Evolutionary conservation across 768 basidiomycete genomes (phyloP).

Genomic region (Paxillus rubicundulus): DNA sequence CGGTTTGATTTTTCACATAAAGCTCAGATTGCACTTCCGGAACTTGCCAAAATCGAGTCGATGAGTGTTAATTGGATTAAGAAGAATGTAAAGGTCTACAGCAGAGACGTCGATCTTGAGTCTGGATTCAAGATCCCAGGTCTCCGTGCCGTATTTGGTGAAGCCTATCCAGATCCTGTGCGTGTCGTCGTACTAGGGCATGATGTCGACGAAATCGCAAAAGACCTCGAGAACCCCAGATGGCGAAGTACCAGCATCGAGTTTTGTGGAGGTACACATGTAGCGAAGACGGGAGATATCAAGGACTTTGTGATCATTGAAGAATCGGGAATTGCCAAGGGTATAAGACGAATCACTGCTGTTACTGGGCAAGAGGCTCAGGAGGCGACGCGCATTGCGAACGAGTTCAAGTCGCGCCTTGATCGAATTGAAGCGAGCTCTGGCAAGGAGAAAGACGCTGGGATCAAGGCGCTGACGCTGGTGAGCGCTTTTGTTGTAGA

Average conservation of each 20-base stretch:
- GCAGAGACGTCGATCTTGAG: slow-evolving; percentile 78
- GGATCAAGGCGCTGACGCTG: slow-evolving; percentile 74
- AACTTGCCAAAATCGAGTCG: slow-evolving; percentile 78
- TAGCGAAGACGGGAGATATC: slow-evolving; percentile 95
- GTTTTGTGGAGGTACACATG: slow-evolving; percentile 99
- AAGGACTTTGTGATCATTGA: slow-evolving; percentile 94
- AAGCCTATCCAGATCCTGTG: slow-evolving; percentile 96
- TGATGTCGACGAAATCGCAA: slow-evolving; percentile 79
- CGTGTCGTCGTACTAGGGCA: slow-evolving; percentile 91
- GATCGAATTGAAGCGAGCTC: slow-evolving; percentile 54
- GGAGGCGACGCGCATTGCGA: slow-evolving; percentile 69
- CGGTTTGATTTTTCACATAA: slow-evolving; percentile 99
- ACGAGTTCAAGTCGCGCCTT: slow-evolving; percentile 59
- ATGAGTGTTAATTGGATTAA: slow-evolving; percentile 89
- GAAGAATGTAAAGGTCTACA: slow-evolving; percentile 83
- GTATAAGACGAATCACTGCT: slow-evolving; percentile 90
- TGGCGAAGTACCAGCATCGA: slow-evolving; percentile 93
- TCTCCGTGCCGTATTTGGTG: slow-evolving; percentile 94
- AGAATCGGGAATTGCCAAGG: slow-evolving; percentile 97
- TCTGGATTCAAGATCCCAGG: slow-evolving; percentile 88
- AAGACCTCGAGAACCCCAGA: slow-evolving; percentile 83
- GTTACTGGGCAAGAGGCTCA: slow-evolving; percentile 94
- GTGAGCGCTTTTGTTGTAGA: slow-evolving; percentile 42
- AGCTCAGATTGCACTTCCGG: slow-evolving; percentile 70
- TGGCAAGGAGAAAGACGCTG: slow-evolving; percentile 85